phyloP scores from a whole-genome alignment of 2,329 filamentous ascomycete genomes.

The Balansia obtecta region DNA sequence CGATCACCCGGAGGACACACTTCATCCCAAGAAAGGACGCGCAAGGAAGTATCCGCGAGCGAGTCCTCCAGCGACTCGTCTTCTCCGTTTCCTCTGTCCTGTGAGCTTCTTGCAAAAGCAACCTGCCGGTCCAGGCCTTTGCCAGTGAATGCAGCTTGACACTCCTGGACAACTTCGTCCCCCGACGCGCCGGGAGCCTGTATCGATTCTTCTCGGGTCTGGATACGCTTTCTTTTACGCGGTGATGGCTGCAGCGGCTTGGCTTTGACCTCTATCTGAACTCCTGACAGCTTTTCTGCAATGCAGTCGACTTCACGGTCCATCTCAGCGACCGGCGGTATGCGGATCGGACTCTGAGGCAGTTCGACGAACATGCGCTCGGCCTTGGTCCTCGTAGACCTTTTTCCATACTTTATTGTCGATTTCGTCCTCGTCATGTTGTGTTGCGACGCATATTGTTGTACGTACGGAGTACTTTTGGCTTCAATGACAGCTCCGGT shows the following conservation, averaged over 20 bases:
- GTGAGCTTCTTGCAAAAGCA: not conserved
- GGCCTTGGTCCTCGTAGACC: slow-evolving; percentile 31
- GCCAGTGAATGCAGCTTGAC: not conserved
- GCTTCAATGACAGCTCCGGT: not conserved
- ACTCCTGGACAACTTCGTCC: not conserved
- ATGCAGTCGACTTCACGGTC: slow-evolving; percentile 20
- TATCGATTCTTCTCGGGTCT: slow-evolving; percentile 6
- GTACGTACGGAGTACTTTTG: not conserved
- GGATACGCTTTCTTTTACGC: slow-evolving; percentile 6
- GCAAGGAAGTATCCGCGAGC: slow-evolving; percentile 18
- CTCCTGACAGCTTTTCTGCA: slow-evolving; percentile 21
- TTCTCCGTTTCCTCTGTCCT: not conserved
- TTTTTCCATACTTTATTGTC: slow-evolving; percentile 39
- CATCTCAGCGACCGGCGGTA: slow-evolving; percentile 7
- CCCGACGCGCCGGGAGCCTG: not conserved
- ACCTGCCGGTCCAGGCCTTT: not conserved
- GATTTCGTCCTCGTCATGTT: slow-evolving; percentile 33
- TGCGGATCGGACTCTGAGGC: slow-evolving; percentile 35
- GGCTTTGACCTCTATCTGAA: slow-evolving; percentile 15
- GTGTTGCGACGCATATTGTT: slow-evolving; percentile 1
- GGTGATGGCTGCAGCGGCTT: slow-evolving; percentile 8
- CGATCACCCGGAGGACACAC: slow-evolving; percentile 39
- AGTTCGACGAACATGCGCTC: slow-evolving; percentile 39
- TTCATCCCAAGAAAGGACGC: slow-evolving; percentile 42
- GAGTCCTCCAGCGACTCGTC: slow-evolving; percentile 6